These are phyloP conservation scores for Leucocoprinus sp. DNA, from an alignment of 768 basidiomycete species.

Conservation along the genomic window DNA sequence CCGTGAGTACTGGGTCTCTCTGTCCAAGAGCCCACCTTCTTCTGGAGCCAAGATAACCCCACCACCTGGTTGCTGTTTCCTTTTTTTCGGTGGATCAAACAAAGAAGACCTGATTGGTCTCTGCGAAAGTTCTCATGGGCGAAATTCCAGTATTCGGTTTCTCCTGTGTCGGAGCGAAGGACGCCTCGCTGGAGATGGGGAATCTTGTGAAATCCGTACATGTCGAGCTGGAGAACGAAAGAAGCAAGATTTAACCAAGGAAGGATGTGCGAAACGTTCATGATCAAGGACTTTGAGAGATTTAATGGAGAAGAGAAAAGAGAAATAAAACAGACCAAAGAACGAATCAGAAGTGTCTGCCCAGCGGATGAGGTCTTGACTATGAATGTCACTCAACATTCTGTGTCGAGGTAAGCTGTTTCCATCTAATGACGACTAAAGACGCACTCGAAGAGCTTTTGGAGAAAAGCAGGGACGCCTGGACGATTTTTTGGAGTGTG, in stretches of 20 bases:
- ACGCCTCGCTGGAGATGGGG: conserved; percentile 95
- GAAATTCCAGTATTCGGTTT: conserved; percentile 93
- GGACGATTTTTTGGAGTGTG: conserved; percentile 28
- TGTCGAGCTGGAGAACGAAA: conserved; percentile 90
- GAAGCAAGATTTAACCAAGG: conserved; percentile 95
- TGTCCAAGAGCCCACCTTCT: conserved; percentile 77
- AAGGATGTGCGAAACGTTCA: too few species aligned
- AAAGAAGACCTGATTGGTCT: conserved; percentile 82
- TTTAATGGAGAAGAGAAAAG: too few species aligned
- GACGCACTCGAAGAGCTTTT: conserved; percentile 86
- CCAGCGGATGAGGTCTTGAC: too few species aligned
- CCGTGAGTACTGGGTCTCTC: conserved; percentile 80
- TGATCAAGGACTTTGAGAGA: too few species aligned
- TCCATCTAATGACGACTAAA: too few species aligned
- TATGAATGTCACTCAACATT: conserved; percentile 85
- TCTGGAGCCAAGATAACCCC: too few species aligned
- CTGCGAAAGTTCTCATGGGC: conserved; percentile 83
- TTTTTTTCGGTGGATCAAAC: conserved; percentile 85
- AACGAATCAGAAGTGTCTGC: too few species aligned
- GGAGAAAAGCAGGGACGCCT: conserved; percentile 71
- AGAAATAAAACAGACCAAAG: too few species aligned
- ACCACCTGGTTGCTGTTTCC: conserved; percentile 23
- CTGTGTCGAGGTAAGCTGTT: too few species aligned
- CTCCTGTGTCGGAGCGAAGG: too few species aligned
- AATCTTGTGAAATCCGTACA: conserved; percentile 94